Base-by-base conservation (phyloP, 176 grass and related monocot genomes). In the Aegilops sharonensis region DNA sequence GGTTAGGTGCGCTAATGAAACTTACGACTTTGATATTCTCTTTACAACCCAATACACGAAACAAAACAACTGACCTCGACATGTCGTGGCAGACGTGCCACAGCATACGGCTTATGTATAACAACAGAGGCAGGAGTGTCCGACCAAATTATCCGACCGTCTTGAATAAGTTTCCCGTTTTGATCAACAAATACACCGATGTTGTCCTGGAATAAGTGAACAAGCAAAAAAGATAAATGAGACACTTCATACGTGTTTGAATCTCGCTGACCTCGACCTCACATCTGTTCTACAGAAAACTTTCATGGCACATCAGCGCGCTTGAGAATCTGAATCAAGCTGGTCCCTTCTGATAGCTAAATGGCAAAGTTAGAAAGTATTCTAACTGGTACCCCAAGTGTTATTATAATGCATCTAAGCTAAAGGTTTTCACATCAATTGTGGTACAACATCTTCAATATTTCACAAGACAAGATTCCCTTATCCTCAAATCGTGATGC, bases 121-220 rank as follows among this genome's bases (percentile, higher is more conserved):
- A 89, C 89, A 54, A 99, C 89, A 82, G 84, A 92, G 74, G 89
- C 78, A 84, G 97, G 94, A 1, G 87, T 90, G 59, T 99, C 92
- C 54, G 94, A 96, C 97, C 97, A 99, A 89, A 95, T 94, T 91
- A 99, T 94, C 83, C 88, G 94, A 30, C 92, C 97, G 20, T 99
- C 94, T 84, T 99, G 97, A 83, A 96, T 85, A 92, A 94, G 90
- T 80, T 96, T 97, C 52, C 97, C 97, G n/a, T 94, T 99, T 93
- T 99, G 94, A 83, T 99, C 94, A 79, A 99, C 92, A 85, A 99
- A 96, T 77, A 99, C 89, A 69, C 97, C 97, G 73, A 99, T 92
- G 72, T 99, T 99, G 83, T 99, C 97, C 97, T 99, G 82, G 35
- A 84, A 42, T 60, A 40, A 83, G 37, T 65, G 9, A 86, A 50